Conservation (phyloP, 257 asterid species). For the Lycium ferocissimum region DNA sequence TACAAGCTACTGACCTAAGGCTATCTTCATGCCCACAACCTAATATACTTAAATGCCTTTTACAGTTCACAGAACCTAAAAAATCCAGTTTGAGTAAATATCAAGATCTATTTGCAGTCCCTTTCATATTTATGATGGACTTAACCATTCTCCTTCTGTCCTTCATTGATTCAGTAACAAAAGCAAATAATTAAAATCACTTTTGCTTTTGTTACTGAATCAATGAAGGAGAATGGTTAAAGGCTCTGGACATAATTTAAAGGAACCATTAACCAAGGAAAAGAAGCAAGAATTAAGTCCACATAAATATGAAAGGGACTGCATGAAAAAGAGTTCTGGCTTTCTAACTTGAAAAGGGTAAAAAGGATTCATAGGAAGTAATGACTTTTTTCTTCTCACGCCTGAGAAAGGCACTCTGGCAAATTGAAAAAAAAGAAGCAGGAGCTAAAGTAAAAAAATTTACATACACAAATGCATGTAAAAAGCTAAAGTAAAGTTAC, state of each 20-base stretch:
- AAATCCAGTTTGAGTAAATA: conserved; percentile 4
- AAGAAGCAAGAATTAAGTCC: neutral
- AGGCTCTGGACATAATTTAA: neutral
- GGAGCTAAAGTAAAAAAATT: neutral
- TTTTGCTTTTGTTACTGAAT: conserved; percentile 34
- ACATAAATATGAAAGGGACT: conserved; percentile 26
- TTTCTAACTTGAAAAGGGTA: conserved; percentile 33
- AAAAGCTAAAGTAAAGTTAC: conserved; percentile 22
- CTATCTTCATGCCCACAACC: neutral
- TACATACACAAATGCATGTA: conserved; percentile 20
- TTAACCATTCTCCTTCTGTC: conserved; percentile 24
- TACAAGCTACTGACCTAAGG: neutral
- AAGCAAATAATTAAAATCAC: conserved; percentile 36
- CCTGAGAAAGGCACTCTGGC: conserved; percentile 38
- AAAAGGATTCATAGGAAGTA: conserved; percentile 35
- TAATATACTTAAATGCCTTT: neutral
- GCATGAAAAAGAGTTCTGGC: conserved; percentile 39
- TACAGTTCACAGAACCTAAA: neutral
- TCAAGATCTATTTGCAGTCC: conserved; percentile 6
- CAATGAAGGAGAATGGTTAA: conserved; percentile 25
- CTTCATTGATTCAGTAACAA: conserved; percentile 27
- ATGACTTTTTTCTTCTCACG: conserved; percentile 44
- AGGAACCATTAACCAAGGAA: conserved; percentile 20
- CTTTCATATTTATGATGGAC: neutral
- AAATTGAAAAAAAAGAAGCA: neutral